phyloP scores from a whole-genome alignment of 768 basidiomycete species.

The Russula olivacea region DNA sequence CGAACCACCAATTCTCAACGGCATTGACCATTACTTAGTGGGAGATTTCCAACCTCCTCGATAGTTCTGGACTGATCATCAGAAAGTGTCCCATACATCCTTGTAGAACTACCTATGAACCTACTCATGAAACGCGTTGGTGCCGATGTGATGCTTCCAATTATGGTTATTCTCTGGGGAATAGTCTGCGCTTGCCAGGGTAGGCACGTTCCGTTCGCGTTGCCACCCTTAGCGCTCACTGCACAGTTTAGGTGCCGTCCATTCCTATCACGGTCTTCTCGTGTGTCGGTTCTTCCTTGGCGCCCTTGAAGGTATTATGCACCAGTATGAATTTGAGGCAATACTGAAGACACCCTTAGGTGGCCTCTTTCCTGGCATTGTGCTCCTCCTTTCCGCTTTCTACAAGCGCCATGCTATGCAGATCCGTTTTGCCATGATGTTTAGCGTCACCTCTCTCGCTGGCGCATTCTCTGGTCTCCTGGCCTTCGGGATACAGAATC shows the following conservation, averaged over 20 bases:
- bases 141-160: constrained; percentile 55
- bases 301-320: constrained; percentile 46
- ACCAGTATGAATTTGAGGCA: neutral
- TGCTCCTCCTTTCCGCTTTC: constrained; percentile 29
- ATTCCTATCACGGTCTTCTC: constrained; percentile 47
- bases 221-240: neutral
- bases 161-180: constrained; percentile 65
- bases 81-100: constrained; percentile 28
- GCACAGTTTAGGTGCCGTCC: constrained; percentile 37
- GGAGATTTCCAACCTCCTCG: neutral
- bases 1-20: constrained; percentile 29
- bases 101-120: constrained; percentile 29
- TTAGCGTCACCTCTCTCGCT: constrained; percentile 42
- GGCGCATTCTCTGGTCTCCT: constrained; percentile 62
- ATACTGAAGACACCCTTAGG: constrained; percentile 13
- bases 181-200: constrained; percentile 59
- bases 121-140: constrained; percentile 38
- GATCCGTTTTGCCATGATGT: constrained; percentile 39
- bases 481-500: constrained; percentile 52
- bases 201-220: constrained; percentile 20
- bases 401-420: constrained; percentile 30
- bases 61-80: constrained; percentile 21
- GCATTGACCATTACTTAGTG: constrained; percentile 24
- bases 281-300: constrained; percentile 47
- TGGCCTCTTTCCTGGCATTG: constrained; percentile 43